These are phyloP conservation scores for Penicillium sp. DNA, from an alignment of 2,329 filamentous ascomycete genomes.

Conservation along the genomic window DNA sequence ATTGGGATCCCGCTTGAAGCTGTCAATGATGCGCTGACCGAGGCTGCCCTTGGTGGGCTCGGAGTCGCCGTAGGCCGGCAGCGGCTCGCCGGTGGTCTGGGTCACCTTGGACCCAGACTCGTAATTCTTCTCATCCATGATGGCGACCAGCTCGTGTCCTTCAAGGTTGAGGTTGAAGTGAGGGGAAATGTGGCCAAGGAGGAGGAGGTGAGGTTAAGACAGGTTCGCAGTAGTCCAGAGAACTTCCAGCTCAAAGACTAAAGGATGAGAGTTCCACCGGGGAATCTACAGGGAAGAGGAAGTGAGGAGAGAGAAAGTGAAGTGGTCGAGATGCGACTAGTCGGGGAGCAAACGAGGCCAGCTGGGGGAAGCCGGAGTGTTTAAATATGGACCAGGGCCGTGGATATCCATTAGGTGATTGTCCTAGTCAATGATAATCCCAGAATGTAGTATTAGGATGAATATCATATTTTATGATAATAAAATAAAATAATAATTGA, in stretches of 20 bases:
- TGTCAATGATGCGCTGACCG: conserved; percentile 40
- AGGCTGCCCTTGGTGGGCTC: conserved; percentile 25
- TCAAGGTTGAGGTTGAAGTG: neutral
- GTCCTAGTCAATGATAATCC: conserved; percentile 1
- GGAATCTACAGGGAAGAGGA: neutral
- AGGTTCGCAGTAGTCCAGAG: neutral
- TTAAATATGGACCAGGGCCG: conserved; percentile 7
- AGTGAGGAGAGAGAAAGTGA: neutral
- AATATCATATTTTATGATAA: neutral
- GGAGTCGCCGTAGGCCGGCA: conserved; percentile 36
- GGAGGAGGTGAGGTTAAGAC: neutral
- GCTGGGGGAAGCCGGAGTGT: neutral
- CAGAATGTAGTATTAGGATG: neutral
- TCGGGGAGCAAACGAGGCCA: too few species aligned
- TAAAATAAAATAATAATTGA: neutral
- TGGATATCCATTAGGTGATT: conserved; percentile 2
- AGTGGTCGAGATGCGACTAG: neutral
- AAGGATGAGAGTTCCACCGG: neutral
- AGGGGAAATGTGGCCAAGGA: neutral
- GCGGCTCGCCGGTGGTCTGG: conserved; percentile 26
- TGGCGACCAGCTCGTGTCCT: neutral
- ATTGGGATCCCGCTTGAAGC: conserved; percentile 51
- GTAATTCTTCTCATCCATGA: conserved; percentile 38
- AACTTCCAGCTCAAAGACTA: neutral
- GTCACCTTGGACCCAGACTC: conserved; percentile 28